Evolutionary conservation across 1,139 yeast species (phyloP).

Genomic region (Pichia sp.): DNA sequence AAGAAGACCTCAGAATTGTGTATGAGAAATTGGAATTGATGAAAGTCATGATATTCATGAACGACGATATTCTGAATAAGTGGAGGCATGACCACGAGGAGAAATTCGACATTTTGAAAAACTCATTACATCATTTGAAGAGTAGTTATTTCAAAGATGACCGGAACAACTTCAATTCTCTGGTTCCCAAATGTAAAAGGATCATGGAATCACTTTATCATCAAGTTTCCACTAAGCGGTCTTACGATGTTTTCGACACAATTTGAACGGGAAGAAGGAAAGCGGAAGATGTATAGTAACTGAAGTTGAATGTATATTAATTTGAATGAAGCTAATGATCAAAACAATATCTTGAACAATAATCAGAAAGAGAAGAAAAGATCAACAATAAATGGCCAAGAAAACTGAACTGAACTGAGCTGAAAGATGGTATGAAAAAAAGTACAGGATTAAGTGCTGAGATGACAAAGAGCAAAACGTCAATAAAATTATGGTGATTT

Average conservation of each 20-base stretch:
- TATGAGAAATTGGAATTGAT: conserved; percentile 6
- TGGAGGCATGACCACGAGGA: background rate
- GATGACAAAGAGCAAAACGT: no score
- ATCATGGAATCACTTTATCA: conserved; percentile 8
- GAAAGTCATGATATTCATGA: conserved; percentile 3
- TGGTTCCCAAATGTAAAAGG: conserved; percentile 6
- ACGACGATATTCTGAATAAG: background rate
- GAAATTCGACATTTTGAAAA: background rate
- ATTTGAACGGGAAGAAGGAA: background rate
- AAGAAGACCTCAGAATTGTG: background rate
- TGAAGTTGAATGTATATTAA: no score
- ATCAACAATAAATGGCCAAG: no score
- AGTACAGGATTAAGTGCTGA: no score
- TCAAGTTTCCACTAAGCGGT: conserved; percentile 4
- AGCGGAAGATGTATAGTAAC: background rate
- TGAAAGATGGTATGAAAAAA: no score
- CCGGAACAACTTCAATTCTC: conserved; percentile 1
- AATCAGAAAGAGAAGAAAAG: no score
- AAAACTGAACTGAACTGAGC: no score
- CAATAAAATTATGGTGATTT: no score
- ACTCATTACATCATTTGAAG: conserved; percentile 3
- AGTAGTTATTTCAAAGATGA: conserved; percentile 6
- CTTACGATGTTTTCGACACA: conserved; percentile 5
- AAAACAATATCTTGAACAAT: no score
- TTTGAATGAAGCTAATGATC: background rate